Percentiles rank a stretch among this genome's conserved stretches.
Conservation (phyloP, 805 yeast species). For the Schwanniomyces occidentalis region DNA sequence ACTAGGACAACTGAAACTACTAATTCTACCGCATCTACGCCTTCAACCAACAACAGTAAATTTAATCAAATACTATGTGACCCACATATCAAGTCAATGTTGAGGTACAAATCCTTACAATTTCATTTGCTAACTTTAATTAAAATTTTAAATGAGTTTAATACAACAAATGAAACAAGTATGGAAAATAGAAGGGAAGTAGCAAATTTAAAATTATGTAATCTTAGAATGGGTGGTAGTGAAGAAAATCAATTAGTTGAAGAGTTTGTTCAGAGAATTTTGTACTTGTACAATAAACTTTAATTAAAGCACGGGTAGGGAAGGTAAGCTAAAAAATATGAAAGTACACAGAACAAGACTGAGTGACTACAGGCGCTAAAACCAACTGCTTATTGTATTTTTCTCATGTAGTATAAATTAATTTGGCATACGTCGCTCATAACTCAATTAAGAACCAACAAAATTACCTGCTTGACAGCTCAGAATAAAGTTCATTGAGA, state of each 20-base stretch:
- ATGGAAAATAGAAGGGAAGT: constrained; percentile 57
- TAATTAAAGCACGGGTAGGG: too few species aligned
- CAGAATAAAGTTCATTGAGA: too few species aligned
- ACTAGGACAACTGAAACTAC: constrained; percentile 3
- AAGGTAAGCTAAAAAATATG: too few species aligned
- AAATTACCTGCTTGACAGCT: too few species aligned
- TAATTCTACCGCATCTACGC: neutral
- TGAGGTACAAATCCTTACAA: constrained; percentile 54
- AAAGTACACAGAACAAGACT: too few species aligned
- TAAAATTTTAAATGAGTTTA: constrained; percentile 48
- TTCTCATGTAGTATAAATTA: too few species aligned
- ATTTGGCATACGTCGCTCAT: too few species aligned
- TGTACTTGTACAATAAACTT: too few species aligned
- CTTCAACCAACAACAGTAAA: constrained; percentile 1
- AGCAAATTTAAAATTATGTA: constrained; percentile 60
- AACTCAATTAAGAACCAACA: too few species aligned
- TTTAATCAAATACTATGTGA: constrained; percentile 39
- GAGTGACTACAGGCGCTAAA: too few species aligned
- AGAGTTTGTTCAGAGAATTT: constrained; percentile 57
- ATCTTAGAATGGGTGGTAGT: constrained; percentile 60
- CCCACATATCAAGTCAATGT: constrained; percentile 40
- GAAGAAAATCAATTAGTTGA: constrained; percentile 70
- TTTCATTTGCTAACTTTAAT: constrained; percentile 53
- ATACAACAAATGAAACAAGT: constrained; percentile 48
- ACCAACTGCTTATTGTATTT: too few species aligned